Conservation (phyloP, 345 rosid genomes). For the Eucalyptus paniculata region DNA sequence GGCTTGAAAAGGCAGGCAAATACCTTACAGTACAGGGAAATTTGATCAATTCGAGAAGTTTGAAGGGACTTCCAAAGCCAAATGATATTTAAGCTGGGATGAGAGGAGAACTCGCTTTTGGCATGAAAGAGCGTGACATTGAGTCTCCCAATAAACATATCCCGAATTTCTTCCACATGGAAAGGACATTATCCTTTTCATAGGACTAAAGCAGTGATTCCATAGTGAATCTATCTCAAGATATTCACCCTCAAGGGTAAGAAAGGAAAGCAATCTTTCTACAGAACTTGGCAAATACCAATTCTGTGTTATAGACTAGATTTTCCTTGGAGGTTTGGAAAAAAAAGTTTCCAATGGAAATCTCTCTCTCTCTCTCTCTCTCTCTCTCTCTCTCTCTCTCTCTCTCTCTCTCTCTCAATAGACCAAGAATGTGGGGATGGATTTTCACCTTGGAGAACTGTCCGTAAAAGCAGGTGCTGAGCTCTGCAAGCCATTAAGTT, state of each 20-base stretch:
- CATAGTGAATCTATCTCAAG: too few relatives aligned
- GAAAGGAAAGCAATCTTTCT: too few relatives aligned
- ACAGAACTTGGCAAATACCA: too few relatives aligned
- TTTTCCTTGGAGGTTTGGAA: too few relatives aligned
- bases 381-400: background rate
- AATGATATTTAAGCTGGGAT: background rate
- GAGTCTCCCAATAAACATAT: background rate
- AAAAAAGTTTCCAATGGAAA: background rate
- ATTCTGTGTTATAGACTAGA: too few relatives aligned
- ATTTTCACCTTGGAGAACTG: background rate
- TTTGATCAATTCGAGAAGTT: background rate
- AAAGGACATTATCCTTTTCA: background rate
- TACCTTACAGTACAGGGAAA: background rate
- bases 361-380: background rate
- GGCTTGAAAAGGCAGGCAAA: background rate
- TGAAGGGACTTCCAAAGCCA: background rate
- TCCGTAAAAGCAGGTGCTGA: background rate
- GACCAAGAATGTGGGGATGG: background rate
- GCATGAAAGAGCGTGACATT: background rate
- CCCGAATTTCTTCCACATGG: background rate
- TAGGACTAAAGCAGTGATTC: background rate
- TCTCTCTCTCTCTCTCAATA: background rate
- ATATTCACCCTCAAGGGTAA: too few relatives aligned
- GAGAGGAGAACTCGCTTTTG: background rate
- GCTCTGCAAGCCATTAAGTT: background rate